These are phyloP conservation scores for Spergularia azorica DNA, from an alignment of 179 eudicot genomes.

Conservation along the genomic window DNA sequence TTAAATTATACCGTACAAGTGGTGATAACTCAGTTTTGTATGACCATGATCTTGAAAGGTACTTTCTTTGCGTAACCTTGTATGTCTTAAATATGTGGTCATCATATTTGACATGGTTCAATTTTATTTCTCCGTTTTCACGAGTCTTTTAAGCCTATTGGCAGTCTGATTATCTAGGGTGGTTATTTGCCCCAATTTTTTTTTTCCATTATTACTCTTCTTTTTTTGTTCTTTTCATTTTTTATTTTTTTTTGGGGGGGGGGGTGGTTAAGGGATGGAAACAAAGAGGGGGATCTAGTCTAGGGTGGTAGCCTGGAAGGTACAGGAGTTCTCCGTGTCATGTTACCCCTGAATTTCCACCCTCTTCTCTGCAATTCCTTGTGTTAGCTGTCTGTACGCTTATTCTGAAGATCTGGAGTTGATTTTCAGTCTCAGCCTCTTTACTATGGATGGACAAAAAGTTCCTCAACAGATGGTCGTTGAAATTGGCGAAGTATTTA, in stretches of 20 bases:
- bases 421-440: constrained; percentile 70
- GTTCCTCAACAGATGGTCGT: constrained; percentile 77
- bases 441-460: constrained; percentile 70
- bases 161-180: neutral
- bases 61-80: constrained; percentile 4
- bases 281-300: neutral
- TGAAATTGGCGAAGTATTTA: constrained; percentile 82
- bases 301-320: neutral
- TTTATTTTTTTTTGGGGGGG: neutral
- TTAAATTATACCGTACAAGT: constrained; percentile 84
- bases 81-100: neutral
- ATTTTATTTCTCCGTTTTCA: neutral
- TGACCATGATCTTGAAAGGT: constrained; percentile 99
- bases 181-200: neutral
- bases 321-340: constrained; percentile 2
- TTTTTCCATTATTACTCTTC: neutral
- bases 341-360: neutral
- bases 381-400: constrained; percentile 5
- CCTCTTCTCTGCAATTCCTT: neutral
- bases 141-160: neutral
- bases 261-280: neutral
- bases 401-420: constrained; percentile 29
- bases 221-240: too few species aligned
- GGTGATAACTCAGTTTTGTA: constrained; percentile 94
- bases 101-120: neutral